Percentiles rank a stretch among this genome's conserved stretches.
These are phyloP conservation scores for Camellia granthamiana DNA, from an alignment of 148 eudicot genomes.

Conservation along the genomic window DNA sequence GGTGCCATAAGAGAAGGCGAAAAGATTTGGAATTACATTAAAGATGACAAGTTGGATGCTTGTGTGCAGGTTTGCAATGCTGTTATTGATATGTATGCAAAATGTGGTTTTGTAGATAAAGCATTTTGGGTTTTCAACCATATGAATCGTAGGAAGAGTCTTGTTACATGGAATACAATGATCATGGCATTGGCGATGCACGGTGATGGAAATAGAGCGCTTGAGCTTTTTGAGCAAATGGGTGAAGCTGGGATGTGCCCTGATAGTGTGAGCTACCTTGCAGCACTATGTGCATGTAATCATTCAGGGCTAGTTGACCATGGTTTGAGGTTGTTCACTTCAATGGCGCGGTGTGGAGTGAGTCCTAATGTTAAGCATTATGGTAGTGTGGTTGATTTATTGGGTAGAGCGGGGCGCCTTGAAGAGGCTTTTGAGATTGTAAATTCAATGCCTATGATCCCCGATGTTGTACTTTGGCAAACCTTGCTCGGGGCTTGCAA, in stretches of 20 bases:
- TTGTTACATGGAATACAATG: conserved; percentile 81
- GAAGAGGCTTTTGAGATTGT: conserved; percentile 60
- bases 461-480: conserved; percentile 77
- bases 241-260: conserved; percentile 26
- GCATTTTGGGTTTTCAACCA: conserved; percentile 46
- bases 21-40: conserved; percentile 39
- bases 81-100: conserved; percentile 74
- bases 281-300: conserved; percentile 69
- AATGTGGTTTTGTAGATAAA: conserved; percentile 72
- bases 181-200: conserved; percentile 77
- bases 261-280: conserved; percentile 61
- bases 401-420: conserved; percentile 79
- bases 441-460: conserved; percentile 58
- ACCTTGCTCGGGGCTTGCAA: conserved; percentile 81
- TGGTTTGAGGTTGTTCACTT: conserved; percentile 54
- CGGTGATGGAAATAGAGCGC: conserved; percentile 55
- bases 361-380: conserved; percentile 68
- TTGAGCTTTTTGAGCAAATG: conserved; percentile 59
- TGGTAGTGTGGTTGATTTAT: conserved; percentile 74
- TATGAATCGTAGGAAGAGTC: conserved; percentile 52
- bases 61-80: conserved; percentile 68
- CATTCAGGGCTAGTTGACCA: conserved; percentile 79
- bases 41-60: conserved; percentile 33
- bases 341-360: conserved; percentile 49
- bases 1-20: conserved; percentile 66